Conservation (phyloP, 495 filamentous ascomycete genomes). For the Acidomyces sp. region DNA sequence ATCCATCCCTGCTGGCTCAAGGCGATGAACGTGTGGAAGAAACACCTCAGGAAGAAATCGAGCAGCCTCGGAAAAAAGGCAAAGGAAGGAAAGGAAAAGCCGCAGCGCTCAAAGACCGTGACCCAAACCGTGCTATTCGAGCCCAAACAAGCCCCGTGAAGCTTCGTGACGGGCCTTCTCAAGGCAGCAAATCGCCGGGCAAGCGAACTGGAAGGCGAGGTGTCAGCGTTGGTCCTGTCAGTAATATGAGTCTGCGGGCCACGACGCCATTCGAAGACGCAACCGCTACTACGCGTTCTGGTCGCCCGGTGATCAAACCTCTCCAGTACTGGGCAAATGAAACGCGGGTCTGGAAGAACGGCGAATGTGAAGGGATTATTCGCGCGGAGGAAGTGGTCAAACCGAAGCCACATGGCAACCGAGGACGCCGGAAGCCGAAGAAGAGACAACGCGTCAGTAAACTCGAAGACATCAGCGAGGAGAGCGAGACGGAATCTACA, state of each 20-base stretch:
- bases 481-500: conserved; percentile 33
- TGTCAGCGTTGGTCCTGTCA: conserved; percentile 32
- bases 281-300: conserved; percentile 40
- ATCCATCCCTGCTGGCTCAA: conserved; percentile 10
- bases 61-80: conserved; percentile 4
- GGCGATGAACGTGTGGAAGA: neutral
- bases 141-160: conserved; percentile 3
- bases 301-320: conserved; percentile 52
- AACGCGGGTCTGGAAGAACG: conserved; percentile 52
- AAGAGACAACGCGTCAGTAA: conserved; percentile 17
- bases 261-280: conserved; percentile 45
- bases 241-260: conserved; percentile 57
- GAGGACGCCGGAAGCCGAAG: conserved; percentile 31
- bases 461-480: conserved; percentile 28
- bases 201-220: conserved; percentile 5
- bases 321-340: conserved; percentile 84
- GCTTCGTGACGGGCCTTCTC: conserved; percentile 10
- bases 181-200: conserved; percentile 2
- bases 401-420: conserved; percentile 20
- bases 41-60: neutral
- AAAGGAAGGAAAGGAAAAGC: conserved; percentile 7
- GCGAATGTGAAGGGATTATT: conserved; percentile 58
- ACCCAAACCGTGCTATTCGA: conserved; percentile 8
- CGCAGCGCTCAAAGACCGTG: conserved; percentile 5
- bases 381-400: conserved; percentile 50